These are phyloP conservation scores for Mollisiaceae sp. DNA, from an alignment of 2,329 filamentous ascomycete species.

Conservation along the genomic window DNA sequence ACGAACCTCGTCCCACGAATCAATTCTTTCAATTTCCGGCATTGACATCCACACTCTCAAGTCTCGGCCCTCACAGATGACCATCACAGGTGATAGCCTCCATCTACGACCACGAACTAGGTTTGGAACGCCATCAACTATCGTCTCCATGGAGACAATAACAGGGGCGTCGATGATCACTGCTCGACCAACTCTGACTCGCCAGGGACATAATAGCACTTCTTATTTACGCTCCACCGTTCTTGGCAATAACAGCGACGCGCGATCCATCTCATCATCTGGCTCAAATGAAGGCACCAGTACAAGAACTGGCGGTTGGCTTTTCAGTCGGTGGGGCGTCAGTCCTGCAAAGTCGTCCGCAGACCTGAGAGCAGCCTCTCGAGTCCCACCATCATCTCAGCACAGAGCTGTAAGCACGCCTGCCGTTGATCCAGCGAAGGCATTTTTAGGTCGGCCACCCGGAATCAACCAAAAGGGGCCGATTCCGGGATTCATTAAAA, in stretches of 20 bases:
- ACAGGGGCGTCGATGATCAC: slow-evolving; percentile 59
- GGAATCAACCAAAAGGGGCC: slow-evolving; percentile 81
- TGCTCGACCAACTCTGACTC: slow-evolving; percentile 60
- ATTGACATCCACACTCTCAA: slow-evolving; percentile 89
- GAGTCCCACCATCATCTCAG: slow-evolving; percentile 19
- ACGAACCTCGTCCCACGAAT: slow-evolving; percentile 80
- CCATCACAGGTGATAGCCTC: slow-evolving; percentile 54
- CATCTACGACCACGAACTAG: slow-evolving; percentile 53
- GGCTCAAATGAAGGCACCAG: slow-evolving; percentile 45
- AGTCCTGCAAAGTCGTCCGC: slow-evolving; percentile 45
- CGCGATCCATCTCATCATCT: slow-evolving; percentile 42
- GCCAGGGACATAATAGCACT: slow-evolving; percentile 54
- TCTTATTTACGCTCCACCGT: slow-evolving; percentile 62
- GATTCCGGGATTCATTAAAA: slow-evolving; percentile 70
- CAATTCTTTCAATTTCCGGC: slow-evolving; percentile 83
- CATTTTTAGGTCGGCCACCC: slow-evolving; percentile 57
- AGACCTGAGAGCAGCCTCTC: slow-evolving; percentile 23
- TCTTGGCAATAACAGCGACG: slow-evolving; percentile 37
- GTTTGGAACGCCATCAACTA: slow-evolving; percentile 49
- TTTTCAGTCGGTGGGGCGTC: slow-evolving; percentile 66
- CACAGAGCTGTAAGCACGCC: slow-evolving; percentile 42
- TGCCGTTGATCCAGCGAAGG: slow-evolving; percentile 42
- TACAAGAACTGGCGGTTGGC: slow-evolving; percentile 67
- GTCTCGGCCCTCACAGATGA: slow-evolving; percentile 76
- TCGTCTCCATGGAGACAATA: slow-evolving; percentile 57